Evolutionary conservation across 352 stramenopile species (phyloP), one percentile per base, ranked within the genome.

Genomic region (Phytopythium ostracodes): DNA sequence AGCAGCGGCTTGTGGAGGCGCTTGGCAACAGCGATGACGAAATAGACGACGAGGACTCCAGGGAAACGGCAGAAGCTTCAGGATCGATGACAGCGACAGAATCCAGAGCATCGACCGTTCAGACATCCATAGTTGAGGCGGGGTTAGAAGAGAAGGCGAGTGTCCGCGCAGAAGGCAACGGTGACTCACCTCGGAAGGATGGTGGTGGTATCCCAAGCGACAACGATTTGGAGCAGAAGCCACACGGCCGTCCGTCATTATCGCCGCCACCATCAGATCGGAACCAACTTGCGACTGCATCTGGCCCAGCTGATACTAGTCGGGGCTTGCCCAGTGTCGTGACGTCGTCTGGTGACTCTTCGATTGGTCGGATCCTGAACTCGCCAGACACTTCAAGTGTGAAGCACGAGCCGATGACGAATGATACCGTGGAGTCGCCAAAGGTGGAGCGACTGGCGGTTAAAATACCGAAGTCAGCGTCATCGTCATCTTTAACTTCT

Each of bases 1-100:
- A 87, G 58, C 64, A 80, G 60, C 73, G 78, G 36, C 56, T 85
- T 25, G 67, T 77, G 14, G 78, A 87, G 42, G 78, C 65, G 20
- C 66, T 85, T 20, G 76, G 76, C 0, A 66, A 82, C 51, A 87
- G 78, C 25, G 78, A 87, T 49, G 77, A 87, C 5, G 77, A 78
- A 17, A 31, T 77, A 5, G 77, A 87, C 20, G 75, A 64, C 0
- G 71, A 76, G 25, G 55, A 59, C 15, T 2, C 47, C 0, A 15
- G 14, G 36, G 36, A 44, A 22, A 18, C 44, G 27, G 4, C 40
- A 18, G 12, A 27, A 6, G 36, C 11, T 2, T 2, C 54, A 22
- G 18, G 8, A 2, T 49, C 53, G n/a, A 10, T 33, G 18, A 20
- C 20, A 12, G 1, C 8, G 4, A 31, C 31, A 14, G 52, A 46